A percentile compares a stretch with the other conserved stretches of the same genome.
Conservation (phyloP, 805 yeast species). For the Nakazawaea wickerhamii region DNA sequence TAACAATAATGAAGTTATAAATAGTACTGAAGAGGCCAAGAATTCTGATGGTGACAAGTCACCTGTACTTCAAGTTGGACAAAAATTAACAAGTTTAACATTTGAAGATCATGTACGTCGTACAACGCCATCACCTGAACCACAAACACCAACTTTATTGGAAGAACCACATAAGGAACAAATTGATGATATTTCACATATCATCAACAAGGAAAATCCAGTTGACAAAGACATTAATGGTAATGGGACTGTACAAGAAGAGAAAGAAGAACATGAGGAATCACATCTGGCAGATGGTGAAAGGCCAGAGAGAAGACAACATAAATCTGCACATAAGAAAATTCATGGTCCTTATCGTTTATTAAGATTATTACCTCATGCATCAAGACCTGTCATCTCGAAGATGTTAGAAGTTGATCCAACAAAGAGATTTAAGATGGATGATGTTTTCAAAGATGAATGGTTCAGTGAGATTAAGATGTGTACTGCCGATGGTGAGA, state of each 20-base stretch:
- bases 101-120: background rate
- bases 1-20: background rate
- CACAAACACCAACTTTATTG: slow-evolving; percentile 2
- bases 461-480: slow-evolving; percentile 62
- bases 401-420: slow-evolving; percentile 63
- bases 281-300: slow-evolving; percentile 14
- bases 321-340: slow-evolving; percentile 41
- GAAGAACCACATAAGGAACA: slow-evolving; percentile 8
- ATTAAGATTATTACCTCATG: slow-evolving; percentile 78
- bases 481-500: slow-evolving; percentile 47
- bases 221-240: too few species aligned
- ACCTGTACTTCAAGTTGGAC: background rate
- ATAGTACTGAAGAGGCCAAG: background rate
- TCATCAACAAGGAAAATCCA: slow-evolving; percentile 21
- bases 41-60: background rate
- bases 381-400: slow-evolving; percentile 70
- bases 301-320: slow-evolving; percentile 30
- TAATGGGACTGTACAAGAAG: background rate
- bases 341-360: slow-evolving; percentile 81
- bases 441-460: slow-evolving; percentile 60
- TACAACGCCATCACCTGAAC: background rate
- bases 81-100: background rate
- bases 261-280: slow-evolving; percentile 9
- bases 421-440: slow-evolving; percentile 54
- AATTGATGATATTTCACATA: slow-evolving; percentile 8